Evolutionary conservation across 768 basidiomycete species (phyloP), one percentile per base, ranked within the genome.

Genomic region (Amanita rimosa): DNA sequence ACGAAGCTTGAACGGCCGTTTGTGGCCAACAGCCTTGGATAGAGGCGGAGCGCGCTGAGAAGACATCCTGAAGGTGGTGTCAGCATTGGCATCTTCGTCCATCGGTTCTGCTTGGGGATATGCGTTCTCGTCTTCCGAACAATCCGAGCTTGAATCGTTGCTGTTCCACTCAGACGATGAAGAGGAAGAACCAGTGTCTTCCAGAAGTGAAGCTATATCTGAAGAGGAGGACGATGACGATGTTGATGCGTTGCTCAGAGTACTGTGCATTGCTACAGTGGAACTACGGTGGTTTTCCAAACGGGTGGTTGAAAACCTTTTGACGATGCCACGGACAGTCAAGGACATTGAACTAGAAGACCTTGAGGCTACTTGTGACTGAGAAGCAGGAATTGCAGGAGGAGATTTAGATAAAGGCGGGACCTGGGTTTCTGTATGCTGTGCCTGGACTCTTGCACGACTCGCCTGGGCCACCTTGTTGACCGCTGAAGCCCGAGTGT

Each of bases 131-230:
- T 70, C 70, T 51, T 79, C 78, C 17, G 78, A 76, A 50, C 73
- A 49, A 8, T 49, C 48, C 10, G 48, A 49, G 22, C 39, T 13
- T 7, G 48, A 49, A 27, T 49, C 74, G 36, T 69, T 70, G 51
- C 72, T 74, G 47, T 66, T 63, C 70, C 71, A 75, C 7, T 70
- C 74, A 50, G 74, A 75, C 22, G 71, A 70, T 3, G 76, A 81
- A 35, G 74, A 77, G 10, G 77, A 78, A 10, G 78, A 81, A 22
- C 73, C 75, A 17, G 70, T 74, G 53, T 83, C 79, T 52, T 83
- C 80, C n/a, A 74, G 73, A 40, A 83, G 64, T 22, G 78, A 82
- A 49, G 72, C 76, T 57, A 79, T 67, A 44, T 83, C 83, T 2
- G 64, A 53, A 16, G 52, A 53, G 14, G 52, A 52, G n/a, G 69